Base-by-base conservation (phyloP, 1,139 yeast genomes). In the Maudiozyma humilis region DNA sequence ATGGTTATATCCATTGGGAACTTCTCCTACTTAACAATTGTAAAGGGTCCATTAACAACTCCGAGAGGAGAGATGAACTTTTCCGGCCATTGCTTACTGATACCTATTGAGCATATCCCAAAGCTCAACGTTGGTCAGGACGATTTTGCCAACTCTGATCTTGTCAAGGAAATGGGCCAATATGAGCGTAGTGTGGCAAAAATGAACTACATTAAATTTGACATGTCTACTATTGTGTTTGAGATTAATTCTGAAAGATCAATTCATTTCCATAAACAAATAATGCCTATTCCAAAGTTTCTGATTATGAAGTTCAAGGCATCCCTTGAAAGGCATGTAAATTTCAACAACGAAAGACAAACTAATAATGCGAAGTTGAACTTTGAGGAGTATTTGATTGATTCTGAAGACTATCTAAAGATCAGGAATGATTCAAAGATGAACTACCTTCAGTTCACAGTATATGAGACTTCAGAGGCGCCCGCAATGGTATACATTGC, bases 41-140 rank as follows among this genome's bases (percentile, higher is more conserved):
- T 96, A 0, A 87, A 85, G 56, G 97, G 97, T 0, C 96, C 96
- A 0, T 64, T 89, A 25, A 75, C 87, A 1, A 64, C 72, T 35
- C 73, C 81, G 2, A 52, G 60, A 19, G 59, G 59, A 17, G 57
- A 59, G 8, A 59, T 74, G 57, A 69, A 71, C 8, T 79, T 85
- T 56, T 76, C 94, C 0, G 95, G 94, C 0, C 96, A 89, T 66
- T 84, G 86, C 13, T 69, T 89, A 38, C 72, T 88, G 7, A 78
- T 87, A n/a, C 95, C 96, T 0, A 75, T 89, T 18, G 78, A 80
- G 10, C 97, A 89, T 61, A 66, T 71, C 7, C 74, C 95, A 0
- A 73, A 59, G 31, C 38, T 64, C n/a, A 54, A 53, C 33, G 46
- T 46, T 15, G 52, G 51, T 2, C 37, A 56, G 3, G 51, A 45